These are phyloP conservation scores for Myxozyma sirexii DNA, from an alignment of 805 yeast species.

Conservation along the genomic window DNA sequence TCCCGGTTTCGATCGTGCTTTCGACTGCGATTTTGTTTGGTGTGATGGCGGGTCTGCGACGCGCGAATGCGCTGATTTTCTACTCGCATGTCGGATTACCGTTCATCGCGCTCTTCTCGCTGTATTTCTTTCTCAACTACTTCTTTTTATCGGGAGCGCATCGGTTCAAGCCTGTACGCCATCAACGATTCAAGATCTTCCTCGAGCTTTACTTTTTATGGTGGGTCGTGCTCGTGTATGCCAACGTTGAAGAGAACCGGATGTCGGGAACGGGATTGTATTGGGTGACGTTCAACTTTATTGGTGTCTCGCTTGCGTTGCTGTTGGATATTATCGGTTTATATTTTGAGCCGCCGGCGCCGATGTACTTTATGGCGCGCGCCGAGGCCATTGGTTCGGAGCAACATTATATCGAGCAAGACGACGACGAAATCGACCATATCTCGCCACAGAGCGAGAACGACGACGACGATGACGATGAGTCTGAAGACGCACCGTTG, in stretches of 20 bases:
- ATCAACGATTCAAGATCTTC: constrained; percentile 60
- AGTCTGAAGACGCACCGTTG: constrained; percentile 32
- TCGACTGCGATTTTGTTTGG: constrained; percentile 48
- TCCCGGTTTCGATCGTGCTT: constrained; percentile 58
- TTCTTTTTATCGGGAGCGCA: constrained; percentile 53
- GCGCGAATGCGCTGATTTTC: constrained; percentile 53
- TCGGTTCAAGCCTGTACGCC: constrained; percentile 52
- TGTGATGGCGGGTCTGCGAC: constrained; percentile 48
- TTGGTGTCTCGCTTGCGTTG: constrained; percentile 34
- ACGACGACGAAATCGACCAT: constrained; percentile 26
- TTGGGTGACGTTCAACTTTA: constrained; percentile 43
- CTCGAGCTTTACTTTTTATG: constrained; percentile 56
- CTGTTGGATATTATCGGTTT: constrained; percentile 30
- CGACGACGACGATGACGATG: constrained; percentile 19
- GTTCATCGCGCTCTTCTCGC: constrained; percentile 51
- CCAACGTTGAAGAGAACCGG: constrained; percentile 53
- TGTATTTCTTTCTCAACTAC: constrained; percentile 59
- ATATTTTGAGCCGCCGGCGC: constrained; percentile 33
- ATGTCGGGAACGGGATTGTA: constrained; percentile 55
- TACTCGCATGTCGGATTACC: constrained; percentile 56
- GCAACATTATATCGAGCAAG: constrained; percentile 20
- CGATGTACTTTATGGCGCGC: constrained; percentile 35
- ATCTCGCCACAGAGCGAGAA: constrained; percentile 29
- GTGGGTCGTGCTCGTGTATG: constrained; percentile 60
- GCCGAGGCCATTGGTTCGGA: constrained; percentile 30